Percentiles rank a stretch among this genome's conserved stretches.
Evolutionary conservation across 371 early-diverging fungal genomes (phyloP).

Genomic region (Mortierella sp.): DNA sequence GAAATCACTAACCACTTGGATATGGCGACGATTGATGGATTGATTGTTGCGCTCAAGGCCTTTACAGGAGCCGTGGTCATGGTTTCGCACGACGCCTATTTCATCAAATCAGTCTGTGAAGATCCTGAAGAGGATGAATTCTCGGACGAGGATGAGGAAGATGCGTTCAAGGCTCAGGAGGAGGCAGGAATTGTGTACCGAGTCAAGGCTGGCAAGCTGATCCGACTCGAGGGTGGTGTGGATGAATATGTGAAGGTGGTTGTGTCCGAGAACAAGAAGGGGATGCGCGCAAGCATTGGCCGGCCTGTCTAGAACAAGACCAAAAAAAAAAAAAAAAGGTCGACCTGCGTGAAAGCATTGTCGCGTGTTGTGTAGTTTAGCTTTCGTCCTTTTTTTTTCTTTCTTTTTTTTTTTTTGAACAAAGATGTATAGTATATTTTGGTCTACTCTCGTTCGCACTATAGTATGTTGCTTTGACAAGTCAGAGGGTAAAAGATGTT

Average conservation of each 20-base stretch:
- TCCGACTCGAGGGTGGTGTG: constrained; percentile 45
- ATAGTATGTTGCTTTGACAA: constrained; percentile 6
- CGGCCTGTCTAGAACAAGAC: constrained; percentile 25
- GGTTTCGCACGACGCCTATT: constrained; percentile 82
- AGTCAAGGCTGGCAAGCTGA: constrained; percentile 40
- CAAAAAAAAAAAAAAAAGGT: no score
- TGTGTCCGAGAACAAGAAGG: constrained; percentile 50
- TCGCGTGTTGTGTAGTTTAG: neutral
- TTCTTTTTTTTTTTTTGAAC: neutral
- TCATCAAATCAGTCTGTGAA: constrained; percentile 70
- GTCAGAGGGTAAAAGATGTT: neutral
- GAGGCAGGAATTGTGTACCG: constrained; percentile 49
- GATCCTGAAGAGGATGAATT: constrained; percentile 40
- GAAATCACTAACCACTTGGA: constrained; percentile 89
- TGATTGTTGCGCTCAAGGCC: constrained; percentile 67
- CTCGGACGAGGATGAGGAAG: constrained; percentile 52
- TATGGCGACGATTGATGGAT: constrained; percentile 76
- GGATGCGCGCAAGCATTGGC: constrained; percentile 35
- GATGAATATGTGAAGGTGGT: constrained; percentile 50
- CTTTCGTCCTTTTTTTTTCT: neutral
- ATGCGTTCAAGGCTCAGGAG: constrained; percentile 32
- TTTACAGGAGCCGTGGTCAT: constrained; percentile 72
- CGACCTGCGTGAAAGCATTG: neutral
- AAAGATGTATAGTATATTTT: neutral
- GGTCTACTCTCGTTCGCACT: neutral